phyloP scores from a whole-genome alignment of 495 filamentous ascomycete species.

The Aspergillus panamensis region DNA sequence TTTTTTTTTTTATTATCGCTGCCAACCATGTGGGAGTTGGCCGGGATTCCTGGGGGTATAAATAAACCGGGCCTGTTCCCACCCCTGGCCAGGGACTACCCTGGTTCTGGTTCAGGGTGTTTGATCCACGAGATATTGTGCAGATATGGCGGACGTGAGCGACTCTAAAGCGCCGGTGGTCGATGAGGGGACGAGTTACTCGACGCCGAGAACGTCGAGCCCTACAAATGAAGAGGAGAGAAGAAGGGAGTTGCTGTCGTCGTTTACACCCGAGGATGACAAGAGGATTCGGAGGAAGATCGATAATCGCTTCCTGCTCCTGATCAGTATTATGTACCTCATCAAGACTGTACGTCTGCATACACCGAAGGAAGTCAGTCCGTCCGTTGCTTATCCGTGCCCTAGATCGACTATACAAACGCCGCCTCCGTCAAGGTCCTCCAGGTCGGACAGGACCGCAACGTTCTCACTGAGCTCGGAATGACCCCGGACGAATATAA shows the following conservation, averaged over 20 bases:
- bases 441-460: conserved; percentile 29
- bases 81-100: not conserved
- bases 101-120: not conserved
- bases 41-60: not conserved
- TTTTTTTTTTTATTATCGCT: too few species aligned
- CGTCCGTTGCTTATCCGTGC: not conserved
- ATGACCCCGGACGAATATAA: conserved; percentile 37
- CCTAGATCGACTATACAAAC: conserved; percentile 33
- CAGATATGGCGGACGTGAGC: not conserved
- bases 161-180: not conserved
- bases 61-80: not conserved
- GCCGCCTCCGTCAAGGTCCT: conserved; percentile 35
- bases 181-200: not conserved
- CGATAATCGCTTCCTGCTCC: conserved; percentile 26
- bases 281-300: conserved; percentile 31
- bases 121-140: not conserved
- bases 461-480: conserved; percentile 28
- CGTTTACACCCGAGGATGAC: conserved; percentile 32
- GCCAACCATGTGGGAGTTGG: too few species aligned
- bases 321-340: conserved; percentile 34
- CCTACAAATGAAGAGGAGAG: conserved; percentile 6
- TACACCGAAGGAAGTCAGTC: not conserved
- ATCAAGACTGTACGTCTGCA: conserved; percentile 25
- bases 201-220: not conserved
- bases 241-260: conserved; percentile 7